Percentiles rank a stretch among this genome's conserved stretches.
These are phyloP conservation scores for Volvariella surrecta DNA, from an alignment of 1,284 basidiomycete genomes.

Conservation along the genomic window DNA sequence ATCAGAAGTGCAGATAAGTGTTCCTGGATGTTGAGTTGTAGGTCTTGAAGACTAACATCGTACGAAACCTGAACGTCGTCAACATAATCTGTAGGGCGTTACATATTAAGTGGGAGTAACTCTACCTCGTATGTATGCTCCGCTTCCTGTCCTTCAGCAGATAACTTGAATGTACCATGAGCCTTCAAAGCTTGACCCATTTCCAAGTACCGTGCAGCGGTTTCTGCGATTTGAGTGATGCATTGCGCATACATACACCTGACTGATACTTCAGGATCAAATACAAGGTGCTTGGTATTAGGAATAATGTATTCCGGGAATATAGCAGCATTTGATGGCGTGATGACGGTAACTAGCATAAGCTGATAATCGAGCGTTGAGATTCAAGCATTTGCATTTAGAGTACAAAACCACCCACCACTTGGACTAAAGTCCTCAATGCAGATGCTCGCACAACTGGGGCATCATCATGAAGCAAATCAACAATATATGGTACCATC, in stretches of 20 bases:
- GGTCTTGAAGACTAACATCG: conserved; percentile 76
- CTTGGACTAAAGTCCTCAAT: conserved; percentile 75
- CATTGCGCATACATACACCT: conserved; percentile 85
- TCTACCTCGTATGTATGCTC: conserved; percentile 68
- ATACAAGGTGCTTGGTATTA: conserved; percentile 75
- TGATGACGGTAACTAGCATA: conserved; percentile 80
- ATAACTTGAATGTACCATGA: conserved; percentile 65
- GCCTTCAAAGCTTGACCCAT: conserved; percentile 87
- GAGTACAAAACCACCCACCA: conserved; percentile 45
- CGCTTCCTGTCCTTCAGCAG: conserved; percentile 61
- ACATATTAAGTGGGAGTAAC: conserved; percentile 2
- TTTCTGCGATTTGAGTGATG: conserved; percentile 78
- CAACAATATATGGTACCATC: conserved; percentile 87
- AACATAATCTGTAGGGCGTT: conserved; percentile 6
- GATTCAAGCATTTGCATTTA: conserved; percentile 1
- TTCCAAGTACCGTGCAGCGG: conserved; percentile 80
- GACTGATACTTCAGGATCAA: conserved; percentile 84
- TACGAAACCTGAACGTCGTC: conserved; percentile 69
- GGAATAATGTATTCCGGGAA: conserved; percentile 96
- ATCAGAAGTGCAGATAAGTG: conserved; percentile 75
- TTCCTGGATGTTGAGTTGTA: conserved; percentile 84
- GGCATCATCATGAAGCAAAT: conserved; percentile 81
- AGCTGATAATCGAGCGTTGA: conserved; percentile 39
- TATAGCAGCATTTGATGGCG: conserved; percentile 80
- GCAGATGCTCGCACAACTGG: conserved; percentile 76